These are phyloP conservation scores for Populus hybrid DNA, from an alignment of 441 rosid genomes.

Conservation along the genomic window DNA sequence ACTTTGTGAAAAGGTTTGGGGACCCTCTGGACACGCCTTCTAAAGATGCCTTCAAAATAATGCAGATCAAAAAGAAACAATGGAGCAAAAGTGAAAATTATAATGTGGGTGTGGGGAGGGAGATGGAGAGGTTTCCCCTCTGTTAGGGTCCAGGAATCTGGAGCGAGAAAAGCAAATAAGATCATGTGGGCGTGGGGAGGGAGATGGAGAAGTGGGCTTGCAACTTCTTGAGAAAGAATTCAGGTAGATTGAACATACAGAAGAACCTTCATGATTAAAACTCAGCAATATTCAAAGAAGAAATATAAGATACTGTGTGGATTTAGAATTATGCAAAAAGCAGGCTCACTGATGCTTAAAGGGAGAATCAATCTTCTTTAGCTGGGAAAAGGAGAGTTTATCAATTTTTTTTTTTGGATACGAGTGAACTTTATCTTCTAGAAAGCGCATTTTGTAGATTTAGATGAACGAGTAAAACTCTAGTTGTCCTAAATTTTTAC, in stretches of 20 bases:
- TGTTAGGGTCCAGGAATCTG: background rate
- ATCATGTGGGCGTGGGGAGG: background rate
- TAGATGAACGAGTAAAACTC: too few species aligned
- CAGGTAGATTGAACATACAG: too few species aligned
- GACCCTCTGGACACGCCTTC: slow-evolving; percentile 12
- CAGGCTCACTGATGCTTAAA: background rate
- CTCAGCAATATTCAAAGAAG: background rate
- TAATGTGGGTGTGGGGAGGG: background rate
- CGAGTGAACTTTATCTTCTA: too few species aligned
- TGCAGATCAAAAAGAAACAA: background rate
- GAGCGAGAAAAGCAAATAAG: too few species aligned
- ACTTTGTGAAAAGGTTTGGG: slow-evolving; percentile 7
- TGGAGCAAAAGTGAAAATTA: background rate
- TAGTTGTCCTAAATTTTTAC: too few species aligned
- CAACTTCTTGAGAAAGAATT: background rate
- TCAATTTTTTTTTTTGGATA: too few species aligned
- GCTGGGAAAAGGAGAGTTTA: too few species aligned
- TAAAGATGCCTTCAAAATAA: background rate
- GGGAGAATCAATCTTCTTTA: background rate
- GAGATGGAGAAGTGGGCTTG: background rate
- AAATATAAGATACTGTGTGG: background rate
- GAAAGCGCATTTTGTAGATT: too few species aligned
- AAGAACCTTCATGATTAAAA: background rate
- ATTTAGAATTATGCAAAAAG: background rate
- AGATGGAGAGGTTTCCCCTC: background rate